Conservation (phyloP, 495 filamentous ascomycete species). For the Achaetomiella virescens region DNA sequence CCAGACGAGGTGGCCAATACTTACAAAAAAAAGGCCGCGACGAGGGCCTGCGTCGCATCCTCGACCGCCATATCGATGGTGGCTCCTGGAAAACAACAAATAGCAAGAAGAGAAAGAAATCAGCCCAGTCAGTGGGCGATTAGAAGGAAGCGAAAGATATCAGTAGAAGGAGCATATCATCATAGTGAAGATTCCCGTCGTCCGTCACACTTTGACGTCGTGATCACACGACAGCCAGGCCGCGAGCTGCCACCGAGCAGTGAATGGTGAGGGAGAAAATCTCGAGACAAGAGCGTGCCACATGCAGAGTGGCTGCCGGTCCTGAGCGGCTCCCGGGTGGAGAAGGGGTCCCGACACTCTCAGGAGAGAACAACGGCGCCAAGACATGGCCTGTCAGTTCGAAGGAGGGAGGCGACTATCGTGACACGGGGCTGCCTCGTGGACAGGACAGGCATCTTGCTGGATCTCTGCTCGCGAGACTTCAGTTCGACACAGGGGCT, state of each 20-base stretch:
- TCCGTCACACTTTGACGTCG: constrained; percentile 15
- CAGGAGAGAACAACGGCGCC: constrained; percentile 1
- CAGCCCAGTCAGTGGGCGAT: constrained; percentile 50
- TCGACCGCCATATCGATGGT: constrained; percentile 39
- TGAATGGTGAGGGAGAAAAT: constrained; percentile 19
- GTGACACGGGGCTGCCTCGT: background rate
- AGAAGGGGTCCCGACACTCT: background rate
- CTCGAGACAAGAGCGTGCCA: constrained; percentile 7
- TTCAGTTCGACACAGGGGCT: constrained; percentile 8
- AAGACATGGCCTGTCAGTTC: constrained; percentile 8
- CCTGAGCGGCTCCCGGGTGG: constrained; percentile 1
- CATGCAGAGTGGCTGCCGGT: background rate
- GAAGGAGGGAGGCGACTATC: background rate
- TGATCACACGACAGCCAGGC: constrained; percentile 19
- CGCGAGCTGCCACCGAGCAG: constrained; percentile 20
- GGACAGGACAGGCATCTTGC: background rate
- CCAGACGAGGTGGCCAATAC: constrained; percentile 12
- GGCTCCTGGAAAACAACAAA: constrained; percentile 20
- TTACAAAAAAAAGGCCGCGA: constrained; percentile 51
- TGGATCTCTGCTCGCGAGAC: constrained; percentile 11
- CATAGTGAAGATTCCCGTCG: constrained; percentile 24
- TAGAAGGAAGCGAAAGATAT: constrained; percentile 26
- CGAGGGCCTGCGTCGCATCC: constrained; percentile 43
- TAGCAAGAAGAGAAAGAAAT: constrained; percentile 30
- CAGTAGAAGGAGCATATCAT: constrained; percentile 29